Conservation (phyloP, 2,329 filamentous ascomycete genomes). For the Epichloe scottii region DNA sequence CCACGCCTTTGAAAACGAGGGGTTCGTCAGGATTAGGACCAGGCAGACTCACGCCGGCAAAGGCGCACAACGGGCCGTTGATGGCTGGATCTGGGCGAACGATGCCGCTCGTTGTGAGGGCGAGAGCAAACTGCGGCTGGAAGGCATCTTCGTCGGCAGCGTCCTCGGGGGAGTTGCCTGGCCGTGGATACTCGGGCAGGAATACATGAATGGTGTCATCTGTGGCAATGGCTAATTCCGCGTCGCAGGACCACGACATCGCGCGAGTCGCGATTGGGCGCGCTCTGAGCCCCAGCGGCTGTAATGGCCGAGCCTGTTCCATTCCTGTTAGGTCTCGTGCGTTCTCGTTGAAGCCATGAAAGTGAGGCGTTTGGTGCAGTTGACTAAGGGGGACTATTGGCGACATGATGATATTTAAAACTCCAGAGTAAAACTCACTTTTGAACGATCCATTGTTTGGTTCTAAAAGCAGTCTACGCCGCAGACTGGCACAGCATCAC, state of each 20-base stretch:
- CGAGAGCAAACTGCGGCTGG: conserved; percentile 22
- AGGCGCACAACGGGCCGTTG: conserved; percentile 32
- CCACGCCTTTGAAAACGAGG: conserved; percentile 29
- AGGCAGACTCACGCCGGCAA: conserved; percentile 23
- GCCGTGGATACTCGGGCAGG: conserved; percentile 30
- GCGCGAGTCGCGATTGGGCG: conserved; percentile 31
- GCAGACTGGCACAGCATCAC: not conserved
- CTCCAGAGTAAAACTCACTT: not conserved
- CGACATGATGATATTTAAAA: not conserved
- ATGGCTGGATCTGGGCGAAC: conserved; percentile 29
- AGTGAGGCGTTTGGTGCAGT: too few relatives aligned
- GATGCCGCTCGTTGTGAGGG: conserved; percentile 20
- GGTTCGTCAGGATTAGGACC: conserved; percentile 13
- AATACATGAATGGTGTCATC: conserved; percentile 42
- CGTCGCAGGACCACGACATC: conserved; percentile 42
- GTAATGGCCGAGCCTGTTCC: conserved; percentile 32
- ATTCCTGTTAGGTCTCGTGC: not conserved
- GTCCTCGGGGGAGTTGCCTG: conserved; percentile 12
- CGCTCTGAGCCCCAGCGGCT: conserved; percentile 30
- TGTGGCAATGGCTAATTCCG: conserved; percentile 43
- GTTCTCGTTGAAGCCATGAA: not conserved
- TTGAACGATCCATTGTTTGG: conserved; percentile 1
- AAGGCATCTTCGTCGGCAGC: conserved; percentile 15
- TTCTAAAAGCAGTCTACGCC: not conserved
- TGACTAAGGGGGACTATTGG: too few relatives aligned